phyloP scores from a whole-genome alignment of 306 rosid genomes.

The Chamaecrista fasciculata region DNA sequence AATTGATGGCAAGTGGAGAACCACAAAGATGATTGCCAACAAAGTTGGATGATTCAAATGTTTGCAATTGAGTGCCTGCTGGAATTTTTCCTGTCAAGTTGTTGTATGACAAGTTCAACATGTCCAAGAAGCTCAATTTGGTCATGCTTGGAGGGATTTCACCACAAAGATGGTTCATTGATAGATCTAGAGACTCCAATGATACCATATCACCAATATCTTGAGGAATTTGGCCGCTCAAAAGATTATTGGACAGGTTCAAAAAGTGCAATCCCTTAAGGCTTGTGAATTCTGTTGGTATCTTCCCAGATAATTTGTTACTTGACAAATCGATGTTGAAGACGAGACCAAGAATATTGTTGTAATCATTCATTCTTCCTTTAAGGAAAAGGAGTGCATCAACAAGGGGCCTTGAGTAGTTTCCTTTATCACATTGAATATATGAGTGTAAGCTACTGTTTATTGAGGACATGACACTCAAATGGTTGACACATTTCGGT shows the following conservation, averaged over 20 bases:
- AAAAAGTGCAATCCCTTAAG: constrained; percentile 4
- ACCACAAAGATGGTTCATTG: constrained; percentile 31
- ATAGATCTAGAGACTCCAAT: constrained; percentile 27
- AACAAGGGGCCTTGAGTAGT: neutral
- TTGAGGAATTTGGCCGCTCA: constrained; percentile 27
- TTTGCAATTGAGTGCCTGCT: constrained; percentile 30
- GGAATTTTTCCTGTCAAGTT: constrained; percentile 29
- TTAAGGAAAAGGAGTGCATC: constrained; percentile 10
- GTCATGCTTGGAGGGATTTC: constrained; percentile 34
- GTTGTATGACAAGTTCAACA: constrained; percentile 36
- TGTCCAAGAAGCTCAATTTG: constrained; percentile 12
- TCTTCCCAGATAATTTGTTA: constrained; percentile 9
- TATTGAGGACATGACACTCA: constrained; percentile 9
- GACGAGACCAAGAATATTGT: constrained; percentile 3
- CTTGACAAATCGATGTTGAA: constrained; percentile 27
- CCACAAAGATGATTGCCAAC: constrained; percentile 27
- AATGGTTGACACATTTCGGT: constrained; percentile 27
- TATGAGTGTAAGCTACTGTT: neutral
- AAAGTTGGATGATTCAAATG: constrained; percentile 23
- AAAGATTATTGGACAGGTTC: constrained; percentile 32
- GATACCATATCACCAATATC: constrained; percentile 20
- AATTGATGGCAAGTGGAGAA: constrained; percentile 3
- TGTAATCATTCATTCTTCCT: constrained; percentile 32
- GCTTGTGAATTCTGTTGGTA: constrained; percentile 24
- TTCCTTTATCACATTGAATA: neutral